Conservation (phyloP, 2,329 filamentous ascomycete species). For the Colletotrichum sublineola region DNA sequence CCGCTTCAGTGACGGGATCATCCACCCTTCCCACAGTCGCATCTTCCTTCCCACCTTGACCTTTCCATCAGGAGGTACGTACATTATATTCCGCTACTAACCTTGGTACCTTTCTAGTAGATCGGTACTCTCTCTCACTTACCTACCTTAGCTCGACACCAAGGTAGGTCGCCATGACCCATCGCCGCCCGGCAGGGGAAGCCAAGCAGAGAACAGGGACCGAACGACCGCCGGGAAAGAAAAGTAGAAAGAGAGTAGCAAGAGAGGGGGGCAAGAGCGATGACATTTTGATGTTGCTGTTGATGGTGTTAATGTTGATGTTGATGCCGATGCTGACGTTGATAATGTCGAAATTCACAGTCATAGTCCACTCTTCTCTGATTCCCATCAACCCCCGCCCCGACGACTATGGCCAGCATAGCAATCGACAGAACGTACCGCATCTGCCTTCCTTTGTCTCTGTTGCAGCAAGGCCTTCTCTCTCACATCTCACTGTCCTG, state of each 20-base stretch:
- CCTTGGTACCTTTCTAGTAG: not conserved
- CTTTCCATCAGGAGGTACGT: conserved; percentile 4
- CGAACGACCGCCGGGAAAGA: not conserved
- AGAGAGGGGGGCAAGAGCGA: not conserved
- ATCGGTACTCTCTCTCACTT: not conserved
- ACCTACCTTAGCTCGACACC: not conserved
- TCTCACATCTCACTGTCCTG: not conserved
- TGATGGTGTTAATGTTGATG: not conserved
- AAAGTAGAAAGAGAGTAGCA: not conserved
- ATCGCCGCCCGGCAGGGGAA: not conserved
- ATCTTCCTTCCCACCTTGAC: not conserved
- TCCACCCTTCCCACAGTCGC: conserved; percentile 9
- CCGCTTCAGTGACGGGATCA: conserved; percentile 22
- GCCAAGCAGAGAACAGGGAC: conserved; percentile 1
- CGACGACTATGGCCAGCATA: not conserved
- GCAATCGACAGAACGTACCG: not conserved
- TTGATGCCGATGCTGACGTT: not conserved
- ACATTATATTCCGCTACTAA: no score
- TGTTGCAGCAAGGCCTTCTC: not conserved
- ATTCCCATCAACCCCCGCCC: not conserved
- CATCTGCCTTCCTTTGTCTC: not conserved
- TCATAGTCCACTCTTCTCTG: not conserved
- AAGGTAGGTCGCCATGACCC: not conserved
- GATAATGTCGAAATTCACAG: not conserved
- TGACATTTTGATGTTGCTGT: not conserved